A percentile compares a stretch with the other conserved stretches of the same genome.
Conservation (phyloP, 2,329 filamentous ascomycete species). For the Sclerotinia trifoliorum region DNA sequence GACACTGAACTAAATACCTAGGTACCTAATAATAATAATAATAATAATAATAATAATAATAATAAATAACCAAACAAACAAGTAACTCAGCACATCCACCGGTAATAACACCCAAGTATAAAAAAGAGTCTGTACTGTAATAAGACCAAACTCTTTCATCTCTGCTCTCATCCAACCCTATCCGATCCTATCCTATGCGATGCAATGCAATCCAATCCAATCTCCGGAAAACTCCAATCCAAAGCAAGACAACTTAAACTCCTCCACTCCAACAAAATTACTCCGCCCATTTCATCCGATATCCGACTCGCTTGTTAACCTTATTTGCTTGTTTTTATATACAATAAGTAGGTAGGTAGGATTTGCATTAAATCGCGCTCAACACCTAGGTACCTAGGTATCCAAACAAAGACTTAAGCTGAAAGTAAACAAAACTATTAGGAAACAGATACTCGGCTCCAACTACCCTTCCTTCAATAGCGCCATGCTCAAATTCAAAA, state of each 20-base stretch:
- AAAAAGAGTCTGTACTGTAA: background rate
- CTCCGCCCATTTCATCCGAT: background rate
- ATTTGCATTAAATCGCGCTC: background rate
- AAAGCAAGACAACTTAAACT: background rate
- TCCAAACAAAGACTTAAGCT: constrained; percentile 6
- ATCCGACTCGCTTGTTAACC: background rate
- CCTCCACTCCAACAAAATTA: background rate
- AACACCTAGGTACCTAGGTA: background rate
- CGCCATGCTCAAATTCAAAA: constrained; percentile 11
- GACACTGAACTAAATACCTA: too few species aligned
- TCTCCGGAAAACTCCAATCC: background rate
- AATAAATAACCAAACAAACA: too few species aligned
- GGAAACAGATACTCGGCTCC: background rate
- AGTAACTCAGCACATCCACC: too few species aligned
- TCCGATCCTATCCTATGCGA: background rate
- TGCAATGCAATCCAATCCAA: background rate
- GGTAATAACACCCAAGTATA: background rate
- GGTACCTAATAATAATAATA: too few species aligned
- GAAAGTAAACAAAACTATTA: background rate
- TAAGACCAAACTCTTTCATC: background rate
- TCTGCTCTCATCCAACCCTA: background rate
- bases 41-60: too few species aligned
- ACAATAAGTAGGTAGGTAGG: background rate
- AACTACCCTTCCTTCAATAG: background rate
- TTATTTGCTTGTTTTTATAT: background rate